Conservation (phyloP, 352 stramenopile species). For the Phytophthora citrophthora region DNA sequence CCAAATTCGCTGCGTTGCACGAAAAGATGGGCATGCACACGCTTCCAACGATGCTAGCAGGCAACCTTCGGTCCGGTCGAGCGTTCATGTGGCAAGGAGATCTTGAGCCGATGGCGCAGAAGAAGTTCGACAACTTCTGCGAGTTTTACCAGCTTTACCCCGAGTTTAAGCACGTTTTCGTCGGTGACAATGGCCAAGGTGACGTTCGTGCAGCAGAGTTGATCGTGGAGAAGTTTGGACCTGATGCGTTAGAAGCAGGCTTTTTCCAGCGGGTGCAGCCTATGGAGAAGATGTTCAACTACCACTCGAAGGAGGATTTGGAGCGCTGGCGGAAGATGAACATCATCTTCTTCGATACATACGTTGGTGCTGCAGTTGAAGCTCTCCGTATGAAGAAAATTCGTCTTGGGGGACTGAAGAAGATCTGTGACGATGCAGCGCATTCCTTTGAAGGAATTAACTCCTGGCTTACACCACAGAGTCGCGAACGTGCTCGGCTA, state of each 20-base stretch:
- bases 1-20: constrained; percentile 95
- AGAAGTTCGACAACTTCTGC: constrained; percentile 95
- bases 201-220: constrained; percentile 91
- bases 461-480: constrained; percentile 56
- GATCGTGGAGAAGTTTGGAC: constrained; percentile 82
- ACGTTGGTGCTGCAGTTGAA: constrained; percentile 84
- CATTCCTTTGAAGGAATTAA: constrained; percentile 61
- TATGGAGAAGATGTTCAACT: constrained; percentile 85
- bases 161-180: constrained; percentile 98
- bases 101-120: constrained; percentile 94
- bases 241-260: constrained; percentile 64
- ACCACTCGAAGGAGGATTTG: constrained; percentile 69
- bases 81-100: constrained; percentile 96
- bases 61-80: constrained; percentile 92
- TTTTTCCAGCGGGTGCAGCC: constrained; percentile 93
- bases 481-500: constrained; percentile 58
- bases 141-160: constrained; percentile 98
- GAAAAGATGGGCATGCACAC: constrained; percentile 95
- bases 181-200: constrained; percentile 97
- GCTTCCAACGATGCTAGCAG: constrained; percentile 94
- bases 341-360: constrained; percentile 93
- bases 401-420: constrained; percentile 61
- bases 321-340: constrained; percentile 87
- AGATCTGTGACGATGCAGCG: constrained; percentile 65
- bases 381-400: constrained; percentile 76